Percentiles rank a stretch among this genome's conserved stretches.
Conservation (phyloP, 371 early-diverging fungal genomes). For the Coemansia sp. region DNA sequence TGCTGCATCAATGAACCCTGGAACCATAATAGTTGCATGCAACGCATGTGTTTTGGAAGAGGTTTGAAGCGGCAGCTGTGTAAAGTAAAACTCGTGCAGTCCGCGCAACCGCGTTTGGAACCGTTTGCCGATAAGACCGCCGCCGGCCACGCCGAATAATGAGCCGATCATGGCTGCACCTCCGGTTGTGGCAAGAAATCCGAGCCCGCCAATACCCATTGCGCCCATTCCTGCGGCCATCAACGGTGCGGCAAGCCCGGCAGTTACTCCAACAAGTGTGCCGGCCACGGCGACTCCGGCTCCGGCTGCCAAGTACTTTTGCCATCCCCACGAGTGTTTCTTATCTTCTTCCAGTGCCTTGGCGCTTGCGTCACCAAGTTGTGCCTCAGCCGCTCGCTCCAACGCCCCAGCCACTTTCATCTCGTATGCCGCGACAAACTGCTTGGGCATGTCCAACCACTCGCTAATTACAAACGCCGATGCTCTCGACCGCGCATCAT, state of each 20-base stretch:
- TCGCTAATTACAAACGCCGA: constrained; percentile 35
- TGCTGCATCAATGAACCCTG: constrained; percentile 34
- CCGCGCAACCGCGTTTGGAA: constrained; percentile 47
- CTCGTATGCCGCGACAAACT: constrained; percentile 35
- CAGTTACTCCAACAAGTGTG: constrained; percentile 45
- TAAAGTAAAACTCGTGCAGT: constrained; percentile 43
- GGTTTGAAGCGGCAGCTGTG: constrained; percentile 9
- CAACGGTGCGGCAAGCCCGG: constrained; percentile 46
- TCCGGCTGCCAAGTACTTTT: constrained; percentile 40
- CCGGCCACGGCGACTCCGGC: constrained; percentile 46
- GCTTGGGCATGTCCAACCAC: constrained; percentile 38
- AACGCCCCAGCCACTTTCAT: constrained; percentile 23
- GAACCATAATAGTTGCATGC: constrained; percentile 43
- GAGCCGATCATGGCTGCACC: constrained; percentile 48
- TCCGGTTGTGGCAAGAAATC: constrained; percentile 45
- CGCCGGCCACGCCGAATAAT: constrained; percentile 45
- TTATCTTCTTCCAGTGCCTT: constrained; percentile 25
- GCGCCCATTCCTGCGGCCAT: constrained; percentile 50
- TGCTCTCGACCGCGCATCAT: constrained; percentile 47
- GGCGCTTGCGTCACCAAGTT: constrained; percentile 29
- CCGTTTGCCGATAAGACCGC: constrained; percentile 46
- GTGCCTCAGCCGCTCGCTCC: constrained; percentile 25
- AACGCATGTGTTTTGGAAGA: constrained; percentile 10
- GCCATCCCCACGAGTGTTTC: constrained; percentile 39
- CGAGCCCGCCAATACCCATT: constrained; percentile 43